These are phyloP conservation scores for Hysterangium stoloniferum DNA, from an alignment of 768 basidiomycete species.

Conservation along the genomic window DNA sequence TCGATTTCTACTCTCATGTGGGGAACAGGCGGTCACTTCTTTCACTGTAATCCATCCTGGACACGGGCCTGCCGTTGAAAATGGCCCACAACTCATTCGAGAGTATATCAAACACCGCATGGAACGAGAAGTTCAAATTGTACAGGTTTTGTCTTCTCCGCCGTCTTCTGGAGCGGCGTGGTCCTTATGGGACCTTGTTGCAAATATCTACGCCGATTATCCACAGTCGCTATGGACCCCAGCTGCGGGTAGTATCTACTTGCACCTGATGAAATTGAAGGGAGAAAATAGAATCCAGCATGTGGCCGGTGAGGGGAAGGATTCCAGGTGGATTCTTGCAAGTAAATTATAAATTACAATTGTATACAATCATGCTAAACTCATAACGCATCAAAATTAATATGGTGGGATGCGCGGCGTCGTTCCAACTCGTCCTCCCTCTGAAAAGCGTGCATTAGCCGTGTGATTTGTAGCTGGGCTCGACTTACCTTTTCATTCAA, in stretches of 20 bases:
- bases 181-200: slow-evolving; percentile 63
- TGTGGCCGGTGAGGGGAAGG: slow-evolving; percentile 44
- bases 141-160: slow-evolving; percentile 38
- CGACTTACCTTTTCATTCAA: slow-evolving; percentile 80
- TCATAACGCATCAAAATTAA: slow-evolving; percentile 94
- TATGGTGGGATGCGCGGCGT: slow-evolving; percentile 82
- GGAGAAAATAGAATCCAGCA: slow-evolving; percentile 49
- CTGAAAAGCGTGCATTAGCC: slow-evolving; percentile 32
- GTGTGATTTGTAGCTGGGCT: background rate
- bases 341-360: slow-evolving; percentile 7
- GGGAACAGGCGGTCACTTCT: slow-evolving; percentile 10
- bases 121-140: slow-evolving; percentile 73
- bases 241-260: slow-evolving; percentile 57
- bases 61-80: slow-evolving; percentile 71
- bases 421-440: slow-evolving; percentile 91
- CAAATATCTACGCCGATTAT: slow-evolving; percentile 60
- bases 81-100: slow-evolving; percentile 53
- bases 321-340: slow-evolving; percentile 39
- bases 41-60: slow-evolving; percentile 71
- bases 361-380: background rate
- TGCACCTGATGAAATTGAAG: slow-evolving; percentile 70
- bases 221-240: slow-evolving; percentile 64
- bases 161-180: slow-evolving; percentile 29
- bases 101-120: slow-evolving; percentile 76
- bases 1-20: slow-evolving; percentile 39